Percentiles rank a stretch among this genome's conserved stretches.
phyloP scores from a whole-genome alignment of 768 basidiomycete species.

The Collybia nuda region DNA sequence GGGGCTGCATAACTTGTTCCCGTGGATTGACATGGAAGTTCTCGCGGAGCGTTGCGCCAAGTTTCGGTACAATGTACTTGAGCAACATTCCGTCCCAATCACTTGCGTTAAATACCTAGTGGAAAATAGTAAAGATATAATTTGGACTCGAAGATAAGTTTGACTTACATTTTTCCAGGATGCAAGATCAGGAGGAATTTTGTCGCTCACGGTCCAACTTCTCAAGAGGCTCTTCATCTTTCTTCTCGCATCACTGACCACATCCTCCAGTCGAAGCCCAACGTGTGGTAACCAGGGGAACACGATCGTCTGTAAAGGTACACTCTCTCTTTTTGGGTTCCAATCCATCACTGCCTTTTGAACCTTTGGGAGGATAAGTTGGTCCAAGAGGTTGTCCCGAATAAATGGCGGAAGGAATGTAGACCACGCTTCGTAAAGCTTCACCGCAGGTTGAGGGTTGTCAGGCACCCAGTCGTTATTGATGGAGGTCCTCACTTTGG shows the following conservation, averaged over 20 bases:
- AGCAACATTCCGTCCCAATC: conserved; percentile 94
- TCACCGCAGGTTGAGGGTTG: conserved; percentile 72
- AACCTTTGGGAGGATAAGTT: conserved; percentile 93
- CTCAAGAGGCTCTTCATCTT: conserved; percentile 81
- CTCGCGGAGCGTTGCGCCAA: conserved; percentile 77
- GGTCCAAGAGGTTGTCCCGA: conserved; percentile 92
- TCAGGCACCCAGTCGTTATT: conserved; percentile 93
- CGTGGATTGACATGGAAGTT: conserved; percentile 91
- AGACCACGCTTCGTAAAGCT: conserved; percentile 87
- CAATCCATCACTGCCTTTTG: conserved; percentile 82
- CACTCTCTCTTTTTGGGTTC: conserved; percentile 59
- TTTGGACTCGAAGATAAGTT: neutral
- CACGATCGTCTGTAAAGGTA: conserved; percentile 74
- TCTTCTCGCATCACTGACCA: conserved; percentile 85
- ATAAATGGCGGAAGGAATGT: conserved; percentile 88
- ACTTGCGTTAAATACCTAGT: conserved; percentile 66
- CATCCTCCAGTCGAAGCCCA: conserved; percentile 76
- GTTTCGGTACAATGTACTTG: conserved; percentile 90
- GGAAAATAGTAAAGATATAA: conserved; percentile 1
- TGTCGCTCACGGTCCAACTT: conserved; percentile 70
- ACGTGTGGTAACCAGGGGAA: conserved; percentile 96
- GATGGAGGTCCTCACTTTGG: conserved; percentile 87
- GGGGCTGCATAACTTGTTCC: conserved; percentile 82
- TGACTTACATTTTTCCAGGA: conserved; percentile 79
- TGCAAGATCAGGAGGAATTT: conserved; percentile 70